Base-by-base conservation (phyloP, 106 monocot species). In the Chionographis japonica region DNA sequence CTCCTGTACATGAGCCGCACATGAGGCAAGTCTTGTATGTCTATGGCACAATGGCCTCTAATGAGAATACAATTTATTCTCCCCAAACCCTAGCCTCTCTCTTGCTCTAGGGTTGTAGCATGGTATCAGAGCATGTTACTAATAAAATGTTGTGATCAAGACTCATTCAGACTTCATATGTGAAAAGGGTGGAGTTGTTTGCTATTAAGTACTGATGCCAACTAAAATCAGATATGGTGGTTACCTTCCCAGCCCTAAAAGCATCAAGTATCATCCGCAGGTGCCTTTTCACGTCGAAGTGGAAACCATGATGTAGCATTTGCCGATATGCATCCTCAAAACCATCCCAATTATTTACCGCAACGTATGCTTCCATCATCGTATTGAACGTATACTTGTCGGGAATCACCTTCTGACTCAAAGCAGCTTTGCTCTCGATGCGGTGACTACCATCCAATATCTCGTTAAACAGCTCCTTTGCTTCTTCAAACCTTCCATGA, bases 341-440 rank as follows among this genome's bases (percentile, higher is more conserved):
- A 76, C 88, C 83, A 70, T 99, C 77, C 92, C 89, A 99, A 5
- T 83, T 78, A 56, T 72, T 74, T 10, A 53, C 15, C 58, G 77
- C 56, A 14, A 70, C 75, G 69, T 85, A 89, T 52, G 77, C 78
- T 62, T 99, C 98, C 72, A 93, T 79, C 88, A 99, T 90, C 51
- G 79, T 90, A 74, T 93, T 93, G 74, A 99, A 99, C 56, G 90
- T 90, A 58, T 81, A 99, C 58, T 88, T 99, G 76, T 99, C 93
- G 4, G 93, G 88, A 70, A 81, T 53, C 42, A 78, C 76, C 72
- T 72, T 90, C 20, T 61, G 72, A 65, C 46, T 75, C 54, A 54
- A 60, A 64, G 81, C 74, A 46, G 55, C 27, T 82, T 83, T 84
- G 7, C 60, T 73, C 19, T 40, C 77, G 11, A 84, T 80, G 42